Base-by-base conservation (phyloP, 2,329 filamentous ascomycete genomes). In the Alternaria angustiovoidea region DNA sequence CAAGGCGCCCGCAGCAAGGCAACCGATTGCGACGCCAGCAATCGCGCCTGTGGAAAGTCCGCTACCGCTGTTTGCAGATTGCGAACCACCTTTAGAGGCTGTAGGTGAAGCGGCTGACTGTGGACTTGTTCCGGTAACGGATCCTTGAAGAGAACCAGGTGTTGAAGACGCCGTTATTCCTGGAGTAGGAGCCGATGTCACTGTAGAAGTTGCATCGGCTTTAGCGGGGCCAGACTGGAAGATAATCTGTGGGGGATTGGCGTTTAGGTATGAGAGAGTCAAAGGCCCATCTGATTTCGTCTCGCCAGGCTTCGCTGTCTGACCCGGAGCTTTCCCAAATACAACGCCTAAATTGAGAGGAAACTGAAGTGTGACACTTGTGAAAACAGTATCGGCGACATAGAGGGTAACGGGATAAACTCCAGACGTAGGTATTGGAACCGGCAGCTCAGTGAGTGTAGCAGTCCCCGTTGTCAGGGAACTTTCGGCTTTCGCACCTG, bases 21-120 rank as follows among this genome's bases (percentile, higher is more conserved):
- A 75, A 1, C 73, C 79, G n/a, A 81, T 71, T 4, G 68, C 78
- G 20, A 80, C 68, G 1, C 79, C 79, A 34, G 76, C 78, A 7
- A 66, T 66, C 0, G 70, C 69, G 7, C 74, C 76, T 7, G 16
- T 41, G 0, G 59, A 55, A 0, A 75, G 41, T 14, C 62, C 63
- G 2, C 1, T 7, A 9, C n/a, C 36, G 4, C 16, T 18, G 36
- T 39, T 18, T 11, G 16, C 2, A 5, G 36, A 14, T 39, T 18
- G 36, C 16, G 16, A 38, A n/a, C 16, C 7, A 8, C 34, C 7
- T n/a, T 38, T 7, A 4, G 34, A 38, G 34, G 16, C 2, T 1
- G 6, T n/a, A 34, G 43, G 2, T 8, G 7, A 16, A 22, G 18
- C 24, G 6, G 38, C 39, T n/a, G 32, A 16, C 39, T 46, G 39